Conservation (phyloP, 202 grass and related monocot species). For the Setaria italica region DNA sequence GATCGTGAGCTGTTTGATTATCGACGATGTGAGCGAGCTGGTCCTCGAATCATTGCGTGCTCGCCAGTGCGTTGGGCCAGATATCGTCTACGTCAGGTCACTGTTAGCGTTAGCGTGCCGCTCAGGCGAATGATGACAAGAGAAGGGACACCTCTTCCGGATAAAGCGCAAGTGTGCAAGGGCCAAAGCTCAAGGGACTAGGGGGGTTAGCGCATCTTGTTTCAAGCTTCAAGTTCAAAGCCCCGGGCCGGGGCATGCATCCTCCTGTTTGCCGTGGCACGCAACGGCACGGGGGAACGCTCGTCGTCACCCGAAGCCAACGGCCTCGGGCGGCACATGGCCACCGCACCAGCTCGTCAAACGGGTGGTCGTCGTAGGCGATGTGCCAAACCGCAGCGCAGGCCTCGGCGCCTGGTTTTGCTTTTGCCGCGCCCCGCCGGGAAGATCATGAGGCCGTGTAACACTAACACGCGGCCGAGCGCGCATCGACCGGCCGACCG, state of each 20-base stretch:
- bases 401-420: background rate
- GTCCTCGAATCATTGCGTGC: background rate
- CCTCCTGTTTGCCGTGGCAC: background rate
- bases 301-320: too few species aligned
- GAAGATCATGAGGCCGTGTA: background rate
- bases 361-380: background rate
- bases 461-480: background rate
- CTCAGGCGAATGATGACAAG: background rate
- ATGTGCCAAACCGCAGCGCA: background rate
- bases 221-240: too few species aligned
- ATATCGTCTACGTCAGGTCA: background rate
- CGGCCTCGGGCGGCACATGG: too few species aligned
- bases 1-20: background rate
- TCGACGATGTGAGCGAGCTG: background rate
- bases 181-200: too few species aligned
- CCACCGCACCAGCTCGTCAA: background rate
- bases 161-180: background rate
- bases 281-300: background rate
- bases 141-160: background rate
- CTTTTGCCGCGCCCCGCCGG: background rate
- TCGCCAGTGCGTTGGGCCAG: background rate
- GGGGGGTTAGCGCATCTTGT: too few species aligned
- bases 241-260: too few species aligned
- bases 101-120: constrained; percentile 12
- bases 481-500: too few species aligned